Conservation (phyloP, 768 basidiomycete species). For the Phylloporus sp. region DNA sequence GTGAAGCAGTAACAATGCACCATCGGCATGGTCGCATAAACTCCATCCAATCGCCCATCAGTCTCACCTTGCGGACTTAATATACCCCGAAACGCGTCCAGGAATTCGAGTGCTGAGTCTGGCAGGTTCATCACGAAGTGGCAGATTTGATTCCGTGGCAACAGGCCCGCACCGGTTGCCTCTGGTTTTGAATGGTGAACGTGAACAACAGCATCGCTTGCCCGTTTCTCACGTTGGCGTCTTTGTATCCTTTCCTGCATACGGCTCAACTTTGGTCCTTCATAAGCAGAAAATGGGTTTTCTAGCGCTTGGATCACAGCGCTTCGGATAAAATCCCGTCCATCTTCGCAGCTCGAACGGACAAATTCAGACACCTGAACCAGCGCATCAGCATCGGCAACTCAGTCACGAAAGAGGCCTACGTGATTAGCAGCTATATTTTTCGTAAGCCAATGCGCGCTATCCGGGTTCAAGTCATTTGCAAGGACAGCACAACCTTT, state of each 20-base stretch:
- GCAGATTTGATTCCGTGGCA: slow-evolving; percentile 53
- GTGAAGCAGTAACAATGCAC: slow-evolving; percentile 98
- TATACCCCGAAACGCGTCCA: slow-evolving; percentile 83
- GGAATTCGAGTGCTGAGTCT: slow-evolving; percentile 83
- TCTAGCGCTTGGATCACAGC: slow-evolving; percentile 51
- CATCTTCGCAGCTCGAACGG: slow-evolving; percentile 77
- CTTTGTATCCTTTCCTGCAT: slow-evolving; percentile 44
- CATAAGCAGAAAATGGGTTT: slow-evolving; percentile 62
- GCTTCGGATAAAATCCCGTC: slow-evolving; percentile 74
- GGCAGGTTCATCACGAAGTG: slow-evolving; percentile 99
- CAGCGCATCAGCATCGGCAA: slow-evolving; percentile 1
- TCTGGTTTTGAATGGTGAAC: slow-evolving; percentile 1
- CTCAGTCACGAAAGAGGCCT: slow-evolving; percentile 17
- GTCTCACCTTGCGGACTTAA: slow-evolving; percentile 39
- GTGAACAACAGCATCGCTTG: neutral
- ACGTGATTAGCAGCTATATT: slow-evolving; percentile 82
- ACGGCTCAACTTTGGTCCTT: slow-evolving; percentile 37
- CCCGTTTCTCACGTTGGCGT: slow-evolving; percentile 32
- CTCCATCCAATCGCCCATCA: slow-evolving; percentile 44
- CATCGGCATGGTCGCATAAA: slow-evolving; percentile 66
- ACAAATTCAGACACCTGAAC: slow-evolving; percentile 62
- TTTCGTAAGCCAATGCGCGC: slow-evolving; percentile 66
- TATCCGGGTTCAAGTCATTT: slow-evolving; percentile 92
- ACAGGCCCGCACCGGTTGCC: slow-evolving; percentile 13
- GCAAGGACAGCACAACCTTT: slow-evolving; percentile 87